phyloP scores from a whole-genome alignment of 2,329 filamentous ascomycete genomes.

The Clonostachys sp. region DNA sequence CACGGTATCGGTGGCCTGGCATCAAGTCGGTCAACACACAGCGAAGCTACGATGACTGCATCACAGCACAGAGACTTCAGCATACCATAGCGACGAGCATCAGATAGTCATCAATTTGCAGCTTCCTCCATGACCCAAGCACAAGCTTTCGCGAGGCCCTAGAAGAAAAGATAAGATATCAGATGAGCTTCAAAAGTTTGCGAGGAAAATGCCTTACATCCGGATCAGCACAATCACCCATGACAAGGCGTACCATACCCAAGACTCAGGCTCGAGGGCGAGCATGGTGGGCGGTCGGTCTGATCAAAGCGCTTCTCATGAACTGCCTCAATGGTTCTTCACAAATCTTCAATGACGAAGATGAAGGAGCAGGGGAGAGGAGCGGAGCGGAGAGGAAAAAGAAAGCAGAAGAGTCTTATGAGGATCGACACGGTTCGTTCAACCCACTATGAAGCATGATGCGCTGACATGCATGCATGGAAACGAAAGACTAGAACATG shows the following conservation, averaged over 20 bases:
- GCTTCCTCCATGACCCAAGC: conserved; percentile 5
- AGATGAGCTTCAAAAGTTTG: background rate
- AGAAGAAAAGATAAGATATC: background rate
- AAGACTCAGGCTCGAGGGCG: conserved; percentile 4
- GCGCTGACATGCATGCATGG: too few relatives aligned
- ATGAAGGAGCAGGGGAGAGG: too few relatives aligned
- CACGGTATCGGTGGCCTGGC: conserved; percentile 42
- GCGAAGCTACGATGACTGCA: background rate
- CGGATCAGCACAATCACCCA: conserved; percentile 4
- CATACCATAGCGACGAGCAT: conserved; percentile 4
- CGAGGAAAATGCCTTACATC: conserved; percentile 1
- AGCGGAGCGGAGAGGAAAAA: too few relatives aligned
- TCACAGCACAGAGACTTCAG: background rate
- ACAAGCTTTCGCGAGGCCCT: conserved; percentile 5
- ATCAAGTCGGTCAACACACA: background rate
- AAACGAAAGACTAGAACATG: too few relatives aligned
- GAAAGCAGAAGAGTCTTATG: too few relatives aligned
- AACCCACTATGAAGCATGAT: too few relatives aligned
- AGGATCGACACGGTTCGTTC: too few relatives aligned
- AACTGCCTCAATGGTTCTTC: too few relatives aligned
- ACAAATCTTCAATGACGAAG: too few relatives aligned
- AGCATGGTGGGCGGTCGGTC: background rate
- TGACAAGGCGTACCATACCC: conserved; percentile 5
- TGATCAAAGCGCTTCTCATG: too few relatives aligned
- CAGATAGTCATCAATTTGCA: conserved; percentile 5